A percentile compares a stretch with the other conserved stretches of the same genome.
These are phyloP conservation scores for Colletotrichum scovillei DNA, from an alignment of 2,329 filamentous ascomycete genomes.

Conservation along the genomic window DNA sequence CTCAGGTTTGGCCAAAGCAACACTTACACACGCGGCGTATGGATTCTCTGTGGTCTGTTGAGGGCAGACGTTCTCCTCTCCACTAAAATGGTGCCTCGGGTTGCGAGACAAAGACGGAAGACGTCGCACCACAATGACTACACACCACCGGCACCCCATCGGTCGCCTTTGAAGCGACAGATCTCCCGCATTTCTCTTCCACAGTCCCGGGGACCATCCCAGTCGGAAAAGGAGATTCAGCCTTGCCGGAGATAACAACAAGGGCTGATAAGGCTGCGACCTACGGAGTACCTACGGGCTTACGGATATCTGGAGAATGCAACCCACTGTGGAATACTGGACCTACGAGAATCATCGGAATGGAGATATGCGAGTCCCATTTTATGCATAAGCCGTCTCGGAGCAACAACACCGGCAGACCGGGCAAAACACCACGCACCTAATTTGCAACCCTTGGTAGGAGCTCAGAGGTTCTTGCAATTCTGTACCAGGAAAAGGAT, in stretches of 20 bases:
- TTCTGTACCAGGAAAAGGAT: neutral
- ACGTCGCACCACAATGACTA: constrained; percentile 18
- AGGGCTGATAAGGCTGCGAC: neutral
- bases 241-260: constrained; percentile 22
- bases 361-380: neutral
- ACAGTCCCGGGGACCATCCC: constrained; percentile 12
- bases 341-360: neutral
- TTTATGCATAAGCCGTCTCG: neutral
- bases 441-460: neutral
- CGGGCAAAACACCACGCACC: neutral
- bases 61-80: constrained; percentile 3
- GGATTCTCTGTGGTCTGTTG: neutral
- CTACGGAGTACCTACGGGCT: neutral
- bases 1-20: neutral
- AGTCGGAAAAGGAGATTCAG: constrained; percentile 14
- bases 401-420: neutral
- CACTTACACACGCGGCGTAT: constrained; percentile 17
- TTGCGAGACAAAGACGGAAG: constrained; percentile 18
- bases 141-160: neutral
- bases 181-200: constrained; percentile 18
- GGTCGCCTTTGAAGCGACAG: constrained; percentile 17
- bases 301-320: neutral
- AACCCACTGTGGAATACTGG: neutral
- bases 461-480: neutral
- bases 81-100: constrained; percentile 1